Conservation (phyloP, 805 yeast species). For the Yamadazyma laniorum region DNA sequence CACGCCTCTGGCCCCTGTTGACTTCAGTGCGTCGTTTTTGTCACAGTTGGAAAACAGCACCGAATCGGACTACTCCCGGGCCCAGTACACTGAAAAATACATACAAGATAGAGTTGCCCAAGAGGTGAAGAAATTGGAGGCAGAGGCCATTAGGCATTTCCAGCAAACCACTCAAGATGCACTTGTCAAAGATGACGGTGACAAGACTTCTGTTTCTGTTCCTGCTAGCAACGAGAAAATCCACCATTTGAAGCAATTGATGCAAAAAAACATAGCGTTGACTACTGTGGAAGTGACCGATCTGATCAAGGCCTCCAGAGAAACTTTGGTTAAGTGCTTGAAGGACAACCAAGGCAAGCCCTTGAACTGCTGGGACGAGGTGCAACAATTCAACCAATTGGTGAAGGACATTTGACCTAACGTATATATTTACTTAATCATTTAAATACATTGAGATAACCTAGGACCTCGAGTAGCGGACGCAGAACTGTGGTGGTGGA, state of each 20-base stretch:
- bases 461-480: neutral
- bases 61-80: conserved; percentile 69
- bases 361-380: conserved; percentile 81
- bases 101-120: conserved; percentile 63
- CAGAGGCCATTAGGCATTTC: conserved; percentile 50
- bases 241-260: conserved; percentile 29
- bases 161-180: conserved; percentile 48
- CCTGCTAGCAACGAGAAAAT: conserved; percentile 41
- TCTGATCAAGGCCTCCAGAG: conserved; percentile 46
- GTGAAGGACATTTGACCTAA: conserved; percentile 44
- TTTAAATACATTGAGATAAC: neutral
- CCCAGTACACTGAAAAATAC: conserved; percentile 64
- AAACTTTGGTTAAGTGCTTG: conserved; percentile 56
- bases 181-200: conserved; percentile 25
- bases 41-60: conserved; percentile 59
- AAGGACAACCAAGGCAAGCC: conserved; percentile 60
- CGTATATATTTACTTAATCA: neutral
- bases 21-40: conserved; percentile 62
- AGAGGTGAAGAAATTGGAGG: conserved; percentile 54
- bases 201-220: conserved; percentile 29
- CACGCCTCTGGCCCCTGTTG: conserved; percentile 65
- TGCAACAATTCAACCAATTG: conserved; percentile 61
- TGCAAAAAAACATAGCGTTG: conserved; percentile 34
- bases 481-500: neutral
- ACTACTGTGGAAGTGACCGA: conserved; percentile 33